Base-by-base conservation (phyloP, 1,139 yeast species). In the Sporopachydermia cereana region DNA sequence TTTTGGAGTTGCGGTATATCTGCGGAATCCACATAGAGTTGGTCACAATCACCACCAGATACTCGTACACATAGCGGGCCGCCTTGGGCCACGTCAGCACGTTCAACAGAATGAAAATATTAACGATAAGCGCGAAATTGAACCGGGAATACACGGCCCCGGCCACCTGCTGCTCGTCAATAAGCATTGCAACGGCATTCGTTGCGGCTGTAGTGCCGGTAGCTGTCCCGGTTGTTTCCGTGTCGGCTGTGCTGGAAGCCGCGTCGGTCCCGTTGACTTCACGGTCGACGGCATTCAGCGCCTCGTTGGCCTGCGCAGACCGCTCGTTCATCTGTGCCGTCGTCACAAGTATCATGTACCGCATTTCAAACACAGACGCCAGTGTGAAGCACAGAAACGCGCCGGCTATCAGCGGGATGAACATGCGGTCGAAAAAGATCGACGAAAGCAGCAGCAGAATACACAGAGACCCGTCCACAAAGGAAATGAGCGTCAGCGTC, bases 1-100 rank as follows among this genome's bases (percentile, higher is more conserved):
- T 72, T 20, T 83, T 62, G 3, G 84, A 79, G 57, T 86, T 85
- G 54, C 96, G 70, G 50, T 79, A 76, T 44, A 86, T 81, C 59
- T 89, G 98, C 0, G 96, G 96, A n/a, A 83, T 53, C 96, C 96
- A 89, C 53, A 76, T 78, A 0, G 95, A 84, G 58, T 79, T 84
- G 27, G 81, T 57, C 1, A 69, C 47, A 2, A 78, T 50, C 3
- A 81, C 58, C 1, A 74, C 64, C 1, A 71, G 46, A 48, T 74
- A 77, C 57, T 86, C 95, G 56, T 79, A 76, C 2, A 67, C 54
- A 21, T 61, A 61, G 46, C 96, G 67, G 42, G 75, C 63, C 14
- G 61, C 62, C 25, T 68, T 66, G 31, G 91, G 77, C 94, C 94
- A 85, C 31, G 75, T 62, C 2, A 72, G 57, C 1, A 86, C 70